phyloP scores from a whole-genome alignment of 257 asterid genomes.

The Solanum stenotomum region DNA sequence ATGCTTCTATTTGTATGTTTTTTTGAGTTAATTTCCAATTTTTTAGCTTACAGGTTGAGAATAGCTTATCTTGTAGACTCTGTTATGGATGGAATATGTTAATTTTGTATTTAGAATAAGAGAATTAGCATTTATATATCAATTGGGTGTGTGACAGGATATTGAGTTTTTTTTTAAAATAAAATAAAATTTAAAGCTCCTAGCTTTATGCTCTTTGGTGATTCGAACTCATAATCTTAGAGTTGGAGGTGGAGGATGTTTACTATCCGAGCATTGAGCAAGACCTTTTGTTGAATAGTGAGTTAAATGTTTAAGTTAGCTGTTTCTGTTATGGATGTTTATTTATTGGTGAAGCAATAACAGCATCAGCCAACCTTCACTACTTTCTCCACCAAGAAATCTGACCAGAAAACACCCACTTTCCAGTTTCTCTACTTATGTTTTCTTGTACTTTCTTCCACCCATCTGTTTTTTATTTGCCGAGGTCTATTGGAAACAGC shows the following conservation, averaged over 20 bases:
- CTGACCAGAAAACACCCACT: neutral
- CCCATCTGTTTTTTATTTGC: neutral
- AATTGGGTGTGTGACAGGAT: neutral
- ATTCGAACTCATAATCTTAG: neutral
- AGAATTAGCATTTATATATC: neutral
- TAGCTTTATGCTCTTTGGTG: neutral
- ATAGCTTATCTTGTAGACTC: neutral
- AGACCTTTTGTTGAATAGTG: neutral
- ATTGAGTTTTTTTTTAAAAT: neutral
- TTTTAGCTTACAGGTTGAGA: neutral
- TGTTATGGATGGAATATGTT: neutral
- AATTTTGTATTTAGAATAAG: neutral
- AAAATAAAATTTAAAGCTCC: neutral
- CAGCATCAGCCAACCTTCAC: neutral
- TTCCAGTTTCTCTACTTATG: neutral
- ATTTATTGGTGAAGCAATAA: neutral
- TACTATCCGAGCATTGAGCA: neutral
- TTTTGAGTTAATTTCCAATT: neutral
- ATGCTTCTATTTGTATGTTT: neutral
- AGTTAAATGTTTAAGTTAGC: neutral
- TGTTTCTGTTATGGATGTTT: neutral
- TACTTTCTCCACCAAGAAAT: neutral
- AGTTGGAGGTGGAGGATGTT: neutral
- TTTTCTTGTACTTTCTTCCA: neutral
- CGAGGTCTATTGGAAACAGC: neutral